These are phyloP conservation scores for Anacardium occidentale DNA, from an alignment of 345 rosid species.

Conservation along the genomic window DNA sequence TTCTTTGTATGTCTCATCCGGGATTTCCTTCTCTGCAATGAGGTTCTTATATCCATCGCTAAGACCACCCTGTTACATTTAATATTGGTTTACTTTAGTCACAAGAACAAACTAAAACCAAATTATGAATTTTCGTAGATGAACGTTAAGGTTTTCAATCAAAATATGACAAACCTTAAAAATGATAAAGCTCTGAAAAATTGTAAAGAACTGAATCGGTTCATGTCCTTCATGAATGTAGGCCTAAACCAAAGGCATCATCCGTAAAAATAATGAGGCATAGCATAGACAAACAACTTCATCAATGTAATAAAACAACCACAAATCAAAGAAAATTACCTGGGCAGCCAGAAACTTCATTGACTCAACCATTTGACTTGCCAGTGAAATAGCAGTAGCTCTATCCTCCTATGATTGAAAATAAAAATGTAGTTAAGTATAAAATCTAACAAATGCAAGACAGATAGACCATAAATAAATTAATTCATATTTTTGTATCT, in stretches of 20 bases:
- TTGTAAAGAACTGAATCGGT: constrained; percentile 81
- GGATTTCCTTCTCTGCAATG: constrained; percentile 68
- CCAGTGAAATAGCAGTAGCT: constrained; percentile 74
- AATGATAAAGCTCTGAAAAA: constrained; percentile 85
- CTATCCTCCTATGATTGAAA: constrained; percentile 65
- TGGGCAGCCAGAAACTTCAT: constrained; percentile 79
- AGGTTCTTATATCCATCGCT: constrained; percentile 79
- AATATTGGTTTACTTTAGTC: constrained; percentile 17
- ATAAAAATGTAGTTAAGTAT: neutral
- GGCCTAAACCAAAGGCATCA: constrained; percentile 49
- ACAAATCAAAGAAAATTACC: constrained; percentile 40
- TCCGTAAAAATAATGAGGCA: constrained; percentile 19
- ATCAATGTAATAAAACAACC: constrained; percentile 2
- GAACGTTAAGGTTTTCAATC: constrained; percentile 13
- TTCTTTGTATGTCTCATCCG: constrained; percentile 73
- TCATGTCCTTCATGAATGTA: constrained; percentile 90
- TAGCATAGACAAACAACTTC: constrained; percentile 7
- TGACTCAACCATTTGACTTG: constrained; percentile 83
- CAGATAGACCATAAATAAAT: too few relatives aligned
- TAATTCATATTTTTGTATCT: too few relatives aligned
- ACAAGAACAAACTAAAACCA: constrained; percentile 4
- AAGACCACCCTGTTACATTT: constrained; percentile 75
- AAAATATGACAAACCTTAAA: constrained; percentile 67
- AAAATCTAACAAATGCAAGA: too few relatives aligned
- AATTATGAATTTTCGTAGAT: neutral